These are phyloP conservation scores for Apiotrichum gracile DNA, from an alignment of 1,284 basidiomycete species.

Conservation along the genomic window DNA sequence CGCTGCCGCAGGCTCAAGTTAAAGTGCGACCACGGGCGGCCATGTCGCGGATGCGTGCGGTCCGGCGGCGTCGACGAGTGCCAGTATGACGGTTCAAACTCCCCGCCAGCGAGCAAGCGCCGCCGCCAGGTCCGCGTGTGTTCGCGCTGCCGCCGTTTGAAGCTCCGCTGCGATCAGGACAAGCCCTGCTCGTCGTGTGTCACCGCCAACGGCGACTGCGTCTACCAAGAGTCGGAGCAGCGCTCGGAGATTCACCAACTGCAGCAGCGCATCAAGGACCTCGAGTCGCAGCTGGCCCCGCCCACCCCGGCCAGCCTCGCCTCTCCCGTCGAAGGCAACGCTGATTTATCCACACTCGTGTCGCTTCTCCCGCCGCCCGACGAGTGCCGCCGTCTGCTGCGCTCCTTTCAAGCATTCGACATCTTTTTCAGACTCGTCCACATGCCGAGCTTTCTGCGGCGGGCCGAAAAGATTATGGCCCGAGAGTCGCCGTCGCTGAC, in stretches of 20 bases:
- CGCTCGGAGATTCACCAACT: background rate
- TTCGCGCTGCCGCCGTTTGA: constrained; percentile 8
- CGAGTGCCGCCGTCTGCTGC: constrained; percentile 1
- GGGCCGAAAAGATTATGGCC: background rate
- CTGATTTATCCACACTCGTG: no score
- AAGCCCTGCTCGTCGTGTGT: constrained; percentile 5
- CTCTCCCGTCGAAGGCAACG: background rate
- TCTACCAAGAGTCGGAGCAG: background rate
- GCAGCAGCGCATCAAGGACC: background rate
- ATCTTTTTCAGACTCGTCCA: constrained; percentile 5
- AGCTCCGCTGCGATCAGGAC: constrained; percentile 8
- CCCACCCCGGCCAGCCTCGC: no score
- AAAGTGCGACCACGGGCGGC: constrained; percentile 4
- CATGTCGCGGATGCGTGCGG: constrained; percentile 2
- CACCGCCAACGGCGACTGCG: background rate
- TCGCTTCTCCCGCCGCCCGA: background rate
- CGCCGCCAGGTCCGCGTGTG: constrained; percentile 7
- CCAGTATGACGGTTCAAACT: background rate
- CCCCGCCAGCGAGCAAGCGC: background rate
- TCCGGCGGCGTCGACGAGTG: background rate
- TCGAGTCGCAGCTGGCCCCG: background rate
- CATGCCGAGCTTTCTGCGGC: constrained; percentile 2
- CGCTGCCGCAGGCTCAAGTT: constrained; percentile 12
- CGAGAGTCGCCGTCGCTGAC: no score
- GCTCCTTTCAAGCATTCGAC: background rate